Conservation (phyloP, 2,329 filamentous ascomycete genomes). For the Daldinia eschscholtzii region DNA sequence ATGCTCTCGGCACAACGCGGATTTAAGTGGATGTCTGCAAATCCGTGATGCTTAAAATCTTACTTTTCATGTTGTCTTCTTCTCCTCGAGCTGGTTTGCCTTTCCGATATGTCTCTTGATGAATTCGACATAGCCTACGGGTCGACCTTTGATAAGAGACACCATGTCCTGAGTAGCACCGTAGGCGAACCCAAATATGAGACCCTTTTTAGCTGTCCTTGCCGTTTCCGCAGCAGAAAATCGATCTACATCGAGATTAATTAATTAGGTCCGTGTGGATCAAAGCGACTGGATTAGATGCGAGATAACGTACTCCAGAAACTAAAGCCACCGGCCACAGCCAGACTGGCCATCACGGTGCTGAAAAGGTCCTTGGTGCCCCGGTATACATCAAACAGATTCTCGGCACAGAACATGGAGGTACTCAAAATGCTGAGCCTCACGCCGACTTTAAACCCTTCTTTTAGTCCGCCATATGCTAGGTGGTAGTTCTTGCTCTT, state of each 20-base stretch:
- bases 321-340: constrained; percentile 88
- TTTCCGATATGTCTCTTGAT: constrained; percentile 61
- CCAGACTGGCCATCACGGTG: constrained; percentile 84
- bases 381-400: constrained; percentile 82
- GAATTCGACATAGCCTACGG: constrained; percentile 80
- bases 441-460: constrained; percentile 80
- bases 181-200: constrained; percentile 83
- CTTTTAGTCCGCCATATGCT: constrained; percentile 80
- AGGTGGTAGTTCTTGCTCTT: constrained; percentile 96
- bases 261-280: constrained; percentile 11
- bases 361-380: constrained; percentile 81
- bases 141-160: constrained; percentile 76
- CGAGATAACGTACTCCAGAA: constrained; percentile 74
- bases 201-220: constrained; percentile 82
- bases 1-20: constrained; percentile 16
- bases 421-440: constrained; percentile 79
- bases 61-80: constrained; percentile 36
- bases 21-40: constrained; percentile 9
- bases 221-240: constrained; percentile 83
- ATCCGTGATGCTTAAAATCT: not conserved
- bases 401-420: constrained; percentile 84
- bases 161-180: constrained; percentile 84
- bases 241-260: constrained; percentile 66
- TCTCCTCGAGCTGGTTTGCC: constrained; percentile 42
- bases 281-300: not conserved